Conservation (phyloP, 306 rosid species). For the Prunus padus region DNA sequence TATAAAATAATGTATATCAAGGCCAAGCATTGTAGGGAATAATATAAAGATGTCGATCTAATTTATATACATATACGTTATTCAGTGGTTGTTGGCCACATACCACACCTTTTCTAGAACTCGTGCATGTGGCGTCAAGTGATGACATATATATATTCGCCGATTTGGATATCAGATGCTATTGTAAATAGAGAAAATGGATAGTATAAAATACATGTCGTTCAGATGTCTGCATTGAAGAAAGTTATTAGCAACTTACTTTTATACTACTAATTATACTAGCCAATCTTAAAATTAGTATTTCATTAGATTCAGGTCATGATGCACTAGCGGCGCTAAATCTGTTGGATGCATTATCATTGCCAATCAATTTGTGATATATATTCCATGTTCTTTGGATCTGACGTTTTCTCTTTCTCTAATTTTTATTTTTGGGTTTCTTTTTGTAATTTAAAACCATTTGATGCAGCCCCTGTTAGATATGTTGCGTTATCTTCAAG, state of each 20-base stretch:
- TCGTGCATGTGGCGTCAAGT: constrained; percentile 7
- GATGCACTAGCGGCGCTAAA: constrained; percentile 36
- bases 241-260: background rate
- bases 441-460: background rate
- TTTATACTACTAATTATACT: no score
- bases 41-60: constrained; percentile 18
- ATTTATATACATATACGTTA: background rate
- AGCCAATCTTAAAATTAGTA: background rate
- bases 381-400: background rate
- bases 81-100: constrained; percentile 14
- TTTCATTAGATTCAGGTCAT: constrained; percentile 27
- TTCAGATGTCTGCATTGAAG: no score
- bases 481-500: background rate
- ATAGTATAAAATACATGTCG: no score
- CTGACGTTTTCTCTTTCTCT: background rate
- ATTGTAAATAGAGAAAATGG: no score
- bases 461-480: background rate
- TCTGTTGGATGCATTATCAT: constrained; percentile 35
- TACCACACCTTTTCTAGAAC: constrained; percentile 11
- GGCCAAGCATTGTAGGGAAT: constrained; percentile 15
- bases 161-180: no score
- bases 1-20: constrained; percentile 2
- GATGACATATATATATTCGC: background rate
- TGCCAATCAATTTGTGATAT: background rate
- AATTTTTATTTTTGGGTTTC: background rate